A percentile compares a stretch with the other conserved stretches of the same genome.
Evolutionary conservation across 306 rosid genomes (phyloP).

Genomic region (Hylodesmum podocarpum): DNA sequence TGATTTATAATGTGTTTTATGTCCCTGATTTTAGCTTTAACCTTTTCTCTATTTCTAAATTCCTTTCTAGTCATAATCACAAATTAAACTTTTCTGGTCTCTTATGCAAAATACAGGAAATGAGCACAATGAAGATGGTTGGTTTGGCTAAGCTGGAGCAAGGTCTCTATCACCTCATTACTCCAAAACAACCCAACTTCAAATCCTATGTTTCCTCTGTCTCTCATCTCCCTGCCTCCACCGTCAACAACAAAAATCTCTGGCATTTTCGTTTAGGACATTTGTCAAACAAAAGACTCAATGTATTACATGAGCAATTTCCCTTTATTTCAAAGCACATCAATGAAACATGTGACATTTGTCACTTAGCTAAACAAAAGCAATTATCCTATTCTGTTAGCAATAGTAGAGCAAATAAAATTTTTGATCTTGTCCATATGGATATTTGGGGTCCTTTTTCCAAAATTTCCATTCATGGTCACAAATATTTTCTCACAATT

Average conservation of each 20-base stretch:
- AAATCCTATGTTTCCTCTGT: not conserved
- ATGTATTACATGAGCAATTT: not conserved
- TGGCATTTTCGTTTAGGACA: not conserved
- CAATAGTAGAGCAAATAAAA: not conserved
- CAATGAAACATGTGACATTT: not conserved
- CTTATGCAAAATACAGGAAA: not conserved
- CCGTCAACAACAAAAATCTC: not conserved
- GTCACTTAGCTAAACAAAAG: not conserved
- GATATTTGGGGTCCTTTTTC: too few relatives aligned
- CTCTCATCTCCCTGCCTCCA: not conserved
- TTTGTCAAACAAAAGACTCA: not conserved
- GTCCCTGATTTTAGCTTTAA: too few relatives aligned
- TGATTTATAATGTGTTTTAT: too few relatives aligned
- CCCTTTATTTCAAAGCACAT: not conserved
- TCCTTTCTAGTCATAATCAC: not conserved
- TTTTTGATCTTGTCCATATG: not conserved
- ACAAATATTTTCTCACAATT: too few relatives aligned
- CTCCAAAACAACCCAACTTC: not conserved
- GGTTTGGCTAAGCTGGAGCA: not conserved
- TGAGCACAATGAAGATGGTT: not conserved
- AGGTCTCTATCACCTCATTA: not conserved
- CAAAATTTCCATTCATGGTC: too few relatives aligned
- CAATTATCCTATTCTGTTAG: not conserved
- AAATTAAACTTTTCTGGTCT: not conserved
- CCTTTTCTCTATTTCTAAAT: not conserved